phyloP scores from a whole-genome alignment of 1,284 basidiomycete genomes.

The Malassezia vespertilionis region DNA sequence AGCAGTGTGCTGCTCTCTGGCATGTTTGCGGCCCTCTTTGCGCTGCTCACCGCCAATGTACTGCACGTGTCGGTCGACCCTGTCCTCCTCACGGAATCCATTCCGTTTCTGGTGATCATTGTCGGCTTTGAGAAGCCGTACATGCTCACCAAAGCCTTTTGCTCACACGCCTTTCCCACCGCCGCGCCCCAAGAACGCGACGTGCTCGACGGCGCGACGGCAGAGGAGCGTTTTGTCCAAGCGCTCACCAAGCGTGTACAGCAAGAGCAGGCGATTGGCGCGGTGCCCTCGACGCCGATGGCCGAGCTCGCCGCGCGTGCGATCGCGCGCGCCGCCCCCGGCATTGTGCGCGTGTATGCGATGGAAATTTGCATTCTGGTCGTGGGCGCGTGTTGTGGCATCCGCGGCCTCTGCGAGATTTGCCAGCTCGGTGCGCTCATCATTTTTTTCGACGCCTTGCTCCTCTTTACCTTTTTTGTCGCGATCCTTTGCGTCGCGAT shows the following conservation, averaged over 20 bases:
- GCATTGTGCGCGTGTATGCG: conserved; percentile 81
- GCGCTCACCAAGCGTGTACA: conserved; percentile 44
- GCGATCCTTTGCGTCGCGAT: conserved; percentile 86
- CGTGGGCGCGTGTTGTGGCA: conserved; percentile 73
- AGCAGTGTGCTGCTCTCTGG: conserved; percentile 71
- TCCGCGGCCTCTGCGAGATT: conserved; percentile 83
- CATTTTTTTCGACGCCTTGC: conserved; percentile 71
- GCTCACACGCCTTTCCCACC: conserved; percentile 66
- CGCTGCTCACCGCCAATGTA: conserved; percentile 71
- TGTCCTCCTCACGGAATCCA: conserved; percentile 80
- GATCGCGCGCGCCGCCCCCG: conserved; percentile 64
- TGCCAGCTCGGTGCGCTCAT: conserved; percentile 84
- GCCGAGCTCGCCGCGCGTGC: conserved; percentile 74
- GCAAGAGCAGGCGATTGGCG: conserved; percentile 39
- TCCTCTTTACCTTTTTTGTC: conserved; percentile 81
- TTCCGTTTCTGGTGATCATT: conserved; percentile 94
- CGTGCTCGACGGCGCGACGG: conserved; percentile 19
- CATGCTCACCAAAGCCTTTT: conserved; percentile 68
- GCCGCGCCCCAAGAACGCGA: conserved; percentile 17
- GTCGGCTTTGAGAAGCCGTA: conserved; percentile 97
- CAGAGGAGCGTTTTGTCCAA: conserved; percentile 43
- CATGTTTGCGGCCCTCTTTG: conserved; percentile 75
- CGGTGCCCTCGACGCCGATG: conserved; percentile 55
- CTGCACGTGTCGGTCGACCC: conserved; percentile 81
- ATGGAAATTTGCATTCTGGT: conserved; percentile 81